A percentile compares a stretch with the other conserved stretches of the same genome.
Conservation (phyloP, 2,329 filamentous ascomycete species). For the Neonectria neomacrospora region DNA sequence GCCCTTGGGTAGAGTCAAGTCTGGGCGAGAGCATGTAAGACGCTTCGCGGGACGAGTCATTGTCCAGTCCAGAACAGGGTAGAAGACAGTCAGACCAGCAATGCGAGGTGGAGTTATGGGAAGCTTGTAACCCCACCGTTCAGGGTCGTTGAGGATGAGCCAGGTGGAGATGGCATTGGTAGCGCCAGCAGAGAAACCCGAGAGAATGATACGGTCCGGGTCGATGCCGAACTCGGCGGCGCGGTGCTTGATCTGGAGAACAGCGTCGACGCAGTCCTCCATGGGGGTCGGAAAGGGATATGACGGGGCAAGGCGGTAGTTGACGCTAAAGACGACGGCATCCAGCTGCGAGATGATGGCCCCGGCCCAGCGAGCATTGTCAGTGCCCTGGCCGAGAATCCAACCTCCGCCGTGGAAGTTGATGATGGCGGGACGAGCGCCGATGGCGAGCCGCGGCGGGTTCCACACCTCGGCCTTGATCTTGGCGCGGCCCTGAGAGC, state of each 20-base stretch:
- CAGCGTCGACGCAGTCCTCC: constrained; percentile 72
- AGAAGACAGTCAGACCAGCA: constrained; percentile 67
- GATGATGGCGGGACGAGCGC: constrained; percentile 64
- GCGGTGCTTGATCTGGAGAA: constrained; percentile 68
- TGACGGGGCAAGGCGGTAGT: constrained; percentile 75
- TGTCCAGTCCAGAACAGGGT: constrained; percentile 72
- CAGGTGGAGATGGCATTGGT: constrained; percentile 63
- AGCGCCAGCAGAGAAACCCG: constrained; percentile 73
- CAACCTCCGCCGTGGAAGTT: constrained; percentile 77
- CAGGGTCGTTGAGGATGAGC: constrained; percentile 58
- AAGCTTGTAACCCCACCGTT: constrained; percentile 52
- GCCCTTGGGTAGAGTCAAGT: constrained; percentile 66
- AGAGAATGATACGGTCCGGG: constrained; percentile 64
- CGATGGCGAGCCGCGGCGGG: constrained; percentile 48
- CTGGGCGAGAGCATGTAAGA: constrained; percentile 62
- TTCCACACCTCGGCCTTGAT: constrained; percentile 61
- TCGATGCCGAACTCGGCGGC: constrained; percentile 69
- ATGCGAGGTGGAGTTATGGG: constrained; percentile 58
- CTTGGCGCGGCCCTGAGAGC: constrained; percentile 48
- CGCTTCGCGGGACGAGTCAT: constrained; percentile 66
- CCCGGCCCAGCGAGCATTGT: constrained; percentile 71
- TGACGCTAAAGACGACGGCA: constrained; percentile 71
- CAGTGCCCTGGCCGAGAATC: constrained; percentile 69
- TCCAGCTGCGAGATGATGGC: constrained; percentile 62
- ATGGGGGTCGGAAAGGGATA: constrained; percentile 72